These are phyloP conservation scores for Podila epicladia DNA, from an alignment of 192 early-diverging fungal species.

Conservation along the genomic window DNA sequence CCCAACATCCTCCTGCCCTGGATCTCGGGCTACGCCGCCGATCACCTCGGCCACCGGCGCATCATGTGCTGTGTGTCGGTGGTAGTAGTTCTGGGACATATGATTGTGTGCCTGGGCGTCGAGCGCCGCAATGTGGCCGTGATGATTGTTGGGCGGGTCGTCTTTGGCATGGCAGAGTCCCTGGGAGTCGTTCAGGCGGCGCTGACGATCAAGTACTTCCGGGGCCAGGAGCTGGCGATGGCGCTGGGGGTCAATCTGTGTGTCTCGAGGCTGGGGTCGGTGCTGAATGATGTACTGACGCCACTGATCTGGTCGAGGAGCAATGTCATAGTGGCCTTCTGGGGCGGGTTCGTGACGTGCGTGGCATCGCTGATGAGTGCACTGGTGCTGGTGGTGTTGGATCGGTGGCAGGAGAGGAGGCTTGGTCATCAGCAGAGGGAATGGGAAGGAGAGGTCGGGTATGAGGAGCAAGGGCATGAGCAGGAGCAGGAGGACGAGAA, in stretches of 20 bases:
- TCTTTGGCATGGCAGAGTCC: slow-evolving; percentile 69
- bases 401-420: slow-evolving; percentile 24
- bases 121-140: slow-evolving; percentile 5
- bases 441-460: background rate
- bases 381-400: slow-evolving; percentile 49
- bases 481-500: too few relatives aligned
- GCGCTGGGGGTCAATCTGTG: slow-evolving; percentile 60
- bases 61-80: slow-evolving; percentile 52
- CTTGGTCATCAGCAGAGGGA: slow-evolving; percentile 14
- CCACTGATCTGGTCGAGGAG: slow-evolving; percentile 57
- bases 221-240: slow-evolving; percentile 63
- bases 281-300: slow-evolving; percentile 62
- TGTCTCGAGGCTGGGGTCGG: slow-evolving; percentile 56
- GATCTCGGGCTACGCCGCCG: slow-evolving; percentile 60
- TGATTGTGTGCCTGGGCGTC: slow-evolving; percentile 60
- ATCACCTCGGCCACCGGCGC: slow-evolving; percentile 52
- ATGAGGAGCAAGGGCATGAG: background rate
- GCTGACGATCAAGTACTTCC: slow-evolving; percentile 67
- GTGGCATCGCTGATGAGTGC: slow-evolving; percentile 51
- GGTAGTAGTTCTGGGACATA: slow-evolving; percentile 52
- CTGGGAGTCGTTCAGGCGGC: slow-evolving; percentile 55
- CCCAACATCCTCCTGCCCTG: slow-evolving; percentile 72
- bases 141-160: slow-evolving; percentile 52
- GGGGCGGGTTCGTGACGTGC: slow-evolving; percentile 63
- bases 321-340: slow-evolving; percentile 49